Conservation (phyloP, 177 flowering plant genomes). For the Vitis hybrid region DNA sequence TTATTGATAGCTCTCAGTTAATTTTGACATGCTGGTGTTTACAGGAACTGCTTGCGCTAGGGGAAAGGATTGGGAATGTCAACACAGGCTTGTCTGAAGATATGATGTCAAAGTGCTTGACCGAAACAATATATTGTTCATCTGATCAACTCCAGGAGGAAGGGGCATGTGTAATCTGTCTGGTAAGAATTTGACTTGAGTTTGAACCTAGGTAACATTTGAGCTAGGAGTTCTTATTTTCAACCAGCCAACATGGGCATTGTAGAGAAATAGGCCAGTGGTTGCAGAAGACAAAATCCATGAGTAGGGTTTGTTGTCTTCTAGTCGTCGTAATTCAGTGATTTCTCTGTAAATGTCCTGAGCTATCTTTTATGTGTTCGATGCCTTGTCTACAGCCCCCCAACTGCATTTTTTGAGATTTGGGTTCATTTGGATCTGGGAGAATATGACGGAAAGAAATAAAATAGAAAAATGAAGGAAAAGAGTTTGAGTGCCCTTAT, state of each 20-base stretch:
- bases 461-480: no score
- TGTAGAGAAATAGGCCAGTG: background rate
- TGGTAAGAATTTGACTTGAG: conserved; percentile 40
- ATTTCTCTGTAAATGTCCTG: no score
- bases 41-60: conserved; percentile 83
- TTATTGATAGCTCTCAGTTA: background rate
- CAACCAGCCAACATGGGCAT: background rate
- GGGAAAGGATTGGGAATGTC: conserved; percentile 79
- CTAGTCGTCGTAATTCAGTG: no score
- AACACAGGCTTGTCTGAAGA: conserved; percentile 69
- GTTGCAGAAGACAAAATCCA: background rate
- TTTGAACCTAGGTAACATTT: background rate
- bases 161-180: conserved; percentile 69
- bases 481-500: no score
- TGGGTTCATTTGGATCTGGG: no score
- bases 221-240: background rate
- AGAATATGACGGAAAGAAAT: no score
- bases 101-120: conserved; percentile 47
- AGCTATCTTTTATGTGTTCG: no score
- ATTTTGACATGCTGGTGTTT: conserved; percentile 9
- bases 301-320: no score
- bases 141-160: conserved; percentile 43
- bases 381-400: no score
- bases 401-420: no score
- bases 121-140: conserved; percentile 34